Evolutionary conservation across 2,329 filamentous ascomycete genomes (phyloP).

Genomic region (Zelopaecilomyces penicillatus): DNA sequence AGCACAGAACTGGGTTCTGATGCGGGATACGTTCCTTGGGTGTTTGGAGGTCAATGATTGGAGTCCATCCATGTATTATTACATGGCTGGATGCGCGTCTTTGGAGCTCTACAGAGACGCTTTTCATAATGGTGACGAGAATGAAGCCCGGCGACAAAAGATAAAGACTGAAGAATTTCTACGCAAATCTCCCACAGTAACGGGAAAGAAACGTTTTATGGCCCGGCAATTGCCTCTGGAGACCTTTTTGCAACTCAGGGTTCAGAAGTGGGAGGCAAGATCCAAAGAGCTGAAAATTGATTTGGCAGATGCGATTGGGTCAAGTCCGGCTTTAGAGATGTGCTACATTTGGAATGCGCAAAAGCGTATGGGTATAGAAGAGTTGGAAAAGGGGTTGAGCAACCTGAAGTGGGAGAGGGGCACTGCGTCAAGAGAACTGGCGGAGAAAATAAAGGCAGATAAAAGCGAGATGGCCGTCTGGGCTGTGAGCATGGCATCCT

Average conservation of each 20-base stretch:
- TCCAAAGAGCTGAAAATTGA: constrained; percentile 58
- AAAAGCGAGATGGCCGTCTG: constrained; percentile 56
- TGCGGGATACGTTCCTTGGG: constrained; percentile 63
- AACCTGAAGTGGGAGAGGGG: constrained; percentile 60
- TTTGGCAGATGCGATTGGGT: constrained; percentile 71
- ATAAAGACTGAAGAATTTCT: constrained; percentile 61
- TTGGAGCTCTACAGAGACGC: constrained; percentile 71
- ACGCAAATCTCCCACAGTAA: constrained; percentile 60
- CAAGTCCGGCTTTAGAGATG: constrained; percentile 82
- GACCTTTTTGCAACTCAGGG: constrained; percentile 71
- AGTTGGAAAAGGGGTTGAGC: constrained; percentile 55
- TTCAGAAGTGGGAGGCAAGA: constrained; percentile 79
- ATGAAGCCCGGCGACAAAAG: constrained; percentile 48
- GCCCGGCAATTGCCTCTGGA: constrained; percentile 85
- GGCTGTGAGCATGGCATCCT: constrained; percentile 56
- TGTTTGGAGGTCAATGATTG: constrained; percentile 81
- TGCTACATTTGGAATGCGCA: constrained; percentile 87
- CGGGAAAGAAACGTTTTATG: constrained; percentile 86
- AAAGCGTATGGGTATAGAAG: constrained; percentile 63
- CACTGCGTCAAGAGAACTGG: constrained; percentile 34
- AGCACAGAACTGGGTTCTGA: constrained; percentile 65
- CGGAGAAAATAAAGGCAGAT: constrained; percentile 41
- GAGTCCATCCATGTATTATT: constrained; percentile 85
- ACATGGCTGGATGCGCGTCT: constrained; percentile 70
- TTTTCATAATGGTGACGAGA: constrained; percentile 26